These are phyloP conservation scores for Hanseniaspora thailandica DNA, from an alignment of 805 yeast species.

Conservation along the genomic window DNA sequence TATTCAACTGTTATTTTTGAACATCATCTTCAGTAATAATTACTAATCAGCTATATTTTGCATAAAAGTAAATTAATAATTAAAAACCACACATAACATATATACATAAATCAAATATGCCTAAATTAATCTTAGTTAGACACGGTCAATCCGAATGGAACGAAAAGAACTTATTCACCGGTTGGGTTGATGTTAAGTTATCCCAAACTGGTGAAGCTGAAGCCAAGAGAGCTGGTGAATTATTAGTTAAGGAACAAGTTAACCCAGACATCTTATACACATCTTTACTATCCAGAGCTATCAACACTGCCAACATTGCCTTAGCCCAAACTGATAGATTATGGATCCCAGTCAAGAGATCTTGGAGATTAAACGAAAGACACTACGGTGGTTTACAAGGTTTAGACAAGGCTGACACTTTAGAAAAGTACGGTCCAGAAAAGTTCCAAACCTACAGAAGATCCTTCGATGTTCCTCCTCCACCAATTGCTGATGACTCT, in stretches of 20 bases:
- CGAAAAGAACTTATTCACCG: conserved; percentile 94
- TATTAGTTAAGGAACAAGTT: conserved; percentile 74
- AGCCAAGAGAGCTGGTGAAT: conserved; percentile 87
- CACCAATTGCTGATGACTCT: conserved; percentile 64
- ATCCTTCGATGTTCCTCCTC: conserved; percentile 94
- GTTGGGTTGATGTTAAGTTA: conserved; percentile 93
- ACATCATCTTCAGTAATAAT: no score
- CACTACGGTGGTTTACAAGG: conserved; percentile 99
- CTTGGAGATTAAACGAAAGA: conserved; percentile 98
- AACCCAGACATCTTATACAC: conserved; percentile 84
- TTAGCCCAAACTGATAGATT: conserved; percentile 77
- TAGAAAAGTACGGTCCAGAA: conserved; percentile 78
- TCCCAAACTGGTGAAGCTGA: conserved; percentile 77
- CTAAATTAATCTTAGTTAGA: conserved; percentile 81
- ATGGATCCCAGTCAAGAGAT: conserved; percentile 83
- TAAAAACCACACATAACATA: conserved; percentile 3
- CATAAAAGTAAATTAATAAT: background rate
- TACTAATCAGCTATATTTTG: no score
- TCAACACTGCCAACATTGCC: conserved; percentile 94
- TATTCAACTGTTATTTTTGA: no score
- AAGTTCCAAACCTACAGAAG: conserved; percentile 96
- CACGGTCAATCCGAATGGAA: conserved; percentile 99
- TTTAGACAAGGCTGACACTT: conserved; percentile 90
- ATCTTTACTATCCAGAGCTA: conserved; percentile 84
- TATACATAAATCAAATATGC: conserved; percentile 26